Percentiles rank a stretch among this genome's conserved stretches.
Evolutionary conservation across 345 rosid genomes (phyloP).

Genomic region (Heritiera fomes): DNA sequence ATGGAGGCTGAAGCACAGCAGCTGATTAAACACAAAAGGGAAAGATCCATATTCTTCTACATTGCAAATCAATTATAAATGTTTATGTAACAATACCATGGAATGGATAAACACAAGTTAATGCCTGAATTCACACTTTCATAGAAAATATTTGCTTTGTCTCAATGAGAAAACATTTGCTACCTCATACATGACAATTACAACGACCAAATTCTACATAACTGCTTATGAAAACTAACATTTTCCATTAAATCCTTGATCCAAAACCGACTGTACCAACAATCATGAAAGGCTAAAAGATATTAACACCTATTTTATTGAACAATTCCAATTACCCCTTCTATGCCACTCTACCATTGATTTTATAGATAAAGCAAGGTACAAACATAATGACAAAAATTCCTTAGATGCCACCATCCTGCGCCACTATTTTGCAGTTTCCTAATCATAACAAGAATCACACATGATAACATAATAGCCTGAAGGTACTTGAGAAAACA

Average conservation of each 20-base stretch:
- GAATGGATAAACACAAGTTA: neutral
- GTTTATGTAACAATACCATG: neutral
- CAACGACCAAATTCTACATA: neutral
- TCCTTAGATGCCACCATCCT: neutral
- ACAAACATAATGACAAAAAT: neutral
- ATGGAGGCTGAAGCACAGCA: neutral
- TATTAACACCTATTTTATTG: neutral
- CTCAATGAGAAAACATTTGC: neutral
- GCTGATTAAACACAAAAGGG: neutral
- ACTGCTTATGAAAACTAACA: neutral
- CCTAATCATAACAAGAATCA: neutral
- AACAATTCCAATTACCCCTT: neutral
- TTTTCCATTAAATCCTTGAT: constrained; percentile 19
- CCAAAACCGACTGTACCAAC: neutral
- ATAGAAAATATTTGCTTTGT: neutral
- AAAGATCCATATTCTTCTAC: neutral
- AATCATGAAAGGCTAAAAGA: neutral
- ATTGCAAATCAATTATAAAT: neutral
- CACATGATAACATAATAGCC: neutral
- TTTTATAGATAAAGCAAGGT: neutral
- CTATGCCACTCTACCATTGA: neutral
- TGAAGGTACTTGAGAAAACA: neutral
- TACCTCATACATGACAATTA: neutral
- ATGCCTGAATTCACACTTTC: neutral
- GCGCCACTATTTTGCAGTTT: neutral